phyloP scores from a whole-genome alignment of 352 stramenopile species.

The Phytophthora idaei region DNA sequence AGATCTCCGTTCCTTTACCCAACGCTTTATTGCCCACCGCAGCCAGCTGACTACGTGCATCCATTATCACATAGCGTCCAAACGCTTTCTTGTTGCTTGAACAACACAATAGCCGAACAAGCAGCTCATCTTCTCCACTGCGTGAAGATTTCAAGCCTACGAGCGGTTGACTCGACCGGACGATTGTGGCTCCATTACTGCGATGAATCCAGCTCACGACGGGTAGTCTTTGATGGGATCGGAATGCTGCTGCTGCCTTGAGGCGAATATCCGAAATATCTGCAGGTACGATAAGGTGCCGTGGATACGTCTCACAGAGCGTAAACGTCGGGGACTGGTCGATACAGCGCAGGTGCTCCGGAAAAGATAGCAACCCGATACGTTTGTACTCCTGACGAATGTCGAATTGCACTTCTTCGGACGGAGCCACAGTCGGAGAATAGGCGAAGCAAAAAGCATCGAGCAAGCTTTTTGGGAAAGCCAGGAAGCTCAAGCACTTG shows the following conservation, averaged over 20 bases:
- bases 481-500: slow-evolving; percentile 77
- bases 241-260: slow-evolving; percentile 72
- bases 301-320: slow-evolving; percentile 95
- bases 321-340: slow-evolving; percentile 79
- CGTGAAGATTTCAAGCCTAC: slow-evolving; percentile 82
- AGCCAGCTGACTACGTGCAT: slow-evolving; percentile 82
- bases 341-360: slow-evolving; percentile 73
- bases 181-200: slow-evolving; percentile 78
- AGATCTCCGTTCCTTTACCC: slow-evolving; percentile 96
- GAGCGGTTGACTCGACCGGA: slow-evolving; percentile 79
- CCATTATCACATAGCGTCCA: slow-evolving; percentile 83
- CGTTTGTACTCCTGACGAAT: slow-evolving; percentile 80
- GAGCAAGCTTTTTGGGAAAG: slow-evolving; percentile 72
- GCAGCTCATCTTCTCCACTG: slow-evolving; percentile 75
- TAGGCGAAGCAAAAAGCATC: slow-evolving; percentile 88
- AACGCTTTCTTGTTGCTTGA: slow-evolving; percentile 48
- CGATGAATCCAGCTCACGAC: slow-evolving; percentile 82
- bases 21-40: slow-evolving; percentile 90
- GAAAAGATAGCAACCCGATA: slow-evolving; percentile 73
- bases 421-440: slow-evolving; percentile 67
- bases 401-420: slow-evolving; percentile 81
- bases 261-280: slow-evolving; percentile 92
- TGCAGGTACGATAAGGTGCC: slow-evolving; percentile 91
- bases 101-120: slow-evolving; percentile 76
- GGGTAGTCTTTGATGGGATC: slow-evolving; percentile 71